Conservation (phyloP, 176 grass and related monocot species). For the Phyllostachys edulis region DNA sequence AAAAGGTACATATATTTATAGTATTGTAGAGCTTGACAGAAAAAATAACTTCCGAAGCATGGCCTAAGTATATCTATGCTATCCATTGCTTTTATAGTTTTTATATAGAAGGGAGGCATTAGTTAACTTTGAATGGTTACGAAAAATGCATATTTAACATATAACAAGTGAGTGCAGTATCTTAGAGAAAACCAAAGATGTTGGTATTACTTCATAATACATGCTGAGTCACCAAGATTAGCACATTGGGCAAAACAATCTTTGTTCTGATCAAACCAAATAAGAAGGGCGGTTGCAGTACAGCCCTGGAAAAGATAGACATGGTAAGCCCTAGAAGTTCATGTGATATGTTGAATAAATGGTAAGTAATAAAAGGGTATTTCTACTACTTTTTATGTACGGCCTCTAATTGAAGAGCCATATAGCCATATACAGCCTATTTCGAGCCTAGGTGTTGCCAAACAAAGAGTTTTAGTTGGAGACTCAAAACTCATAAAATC, state of each 20-base stretch:
- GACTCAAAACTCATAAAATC: slow-evolving; percentile 7
- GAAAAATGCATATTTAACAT: background rate
- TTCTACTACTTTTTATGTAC: background rate
- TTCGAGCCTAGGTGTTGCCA: slow-evolving; percentile 2
- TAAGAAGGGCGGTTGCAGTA: slow-evolving; percentile 72
- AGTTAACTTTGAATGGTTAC: slow-evolving; percentile 9
- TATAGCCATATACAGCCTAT: slow-evolving; percentile 2
- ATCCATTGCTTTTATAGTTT: background rate
- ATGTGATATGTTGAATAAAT: slow-evolving; percentile 2
- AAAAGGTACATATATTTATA: slow-evolving; percentile 2
- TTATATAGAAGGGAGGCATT: background rate
- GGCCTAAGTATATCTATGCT: background rate
- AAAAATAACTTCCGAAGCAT: background rate
- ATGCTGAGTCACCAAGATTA: slow-evolving; percentile 75
- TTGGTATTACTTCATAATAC: slow-evolving; percentile 56
- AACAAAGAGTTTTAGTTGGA: background rate
- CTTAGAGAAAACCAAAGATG: slow-evolving; percentile 3
- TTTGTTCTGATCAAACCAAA: slow-evolving; percentile 61
- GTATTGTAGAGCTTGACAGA: background rate
- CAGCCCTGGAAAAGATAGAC: slow-evolving; percentile 60
- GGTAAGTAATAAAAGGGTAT: background rate
- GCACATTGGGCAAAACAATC: slow-evolving; percentile 74
- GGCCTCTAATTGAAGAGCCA: background rate
- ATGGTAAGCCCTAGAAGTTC: slow-evolving; percentile 5
- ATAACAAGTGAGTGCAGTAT: background rate